A percentile compares a stretch with the other conserved stretches of the same genome.
phyloP scores from a whole-genome alignment of 2,329 filamentous ascomycete species.

The Fusarium veterinarium region DNA sequence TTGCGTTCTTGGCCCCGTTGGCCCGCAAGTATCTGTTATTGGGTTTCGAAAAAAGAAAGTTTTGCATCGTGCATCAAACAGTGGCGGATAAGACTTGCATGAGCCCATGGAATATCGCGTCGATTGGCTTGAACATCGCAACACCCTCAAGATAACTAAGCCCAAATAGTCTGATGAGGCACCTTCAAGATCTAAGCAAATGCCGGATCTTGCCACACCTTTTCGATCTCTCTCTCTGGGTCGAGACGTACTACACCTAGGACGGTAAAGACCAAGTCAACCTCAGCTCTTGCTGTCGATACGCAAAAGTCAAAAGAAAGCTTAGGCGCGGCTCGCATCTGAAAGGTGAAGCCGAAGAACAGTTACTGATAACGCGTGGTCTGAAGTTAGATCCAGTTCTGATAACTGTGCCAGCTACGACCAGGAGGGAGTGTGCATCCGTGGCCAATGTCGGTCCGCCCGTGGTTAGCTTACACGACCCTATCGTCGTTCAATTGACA shows the following conservation, averaged over 20 bases:
- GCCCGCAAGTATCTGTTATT: constrained; percentile 7
- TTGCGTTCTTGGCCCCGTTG: constrained; percentile 13
- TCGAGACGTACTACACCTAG: constrained; percentile 15
- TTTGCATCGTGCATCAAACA: background rate
- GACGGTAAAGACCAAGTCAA: constrained; percentile 19
- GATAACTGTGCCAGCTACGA: background rate
- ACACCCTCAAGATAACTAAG: constrained; percentile 14
- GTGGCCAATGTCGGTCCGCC: constrained; percentile 9
- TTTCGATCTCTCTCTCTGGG: constrained; percentile 11
- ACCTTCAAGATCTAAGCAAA: constrained; percentile 26
- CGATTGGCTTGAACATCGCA: constrained; percentile 17
- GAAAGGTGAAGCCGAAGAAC: background rate
- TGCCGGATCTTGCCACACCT: constrained; percentile 37
- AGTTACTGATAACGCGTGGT: constrained; percentile 8
- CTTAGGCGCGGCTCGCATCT: constrained; percentile 11
- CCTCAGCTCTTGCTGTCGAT: background rate
- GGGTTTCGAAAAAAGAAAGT: constrained; percentile 13
- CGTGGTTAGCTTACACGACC: constrained; percentile 1
- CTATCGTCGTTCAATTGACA: constrained; percentile 27
- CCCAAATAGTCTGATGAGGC: constrained; percentile 9
- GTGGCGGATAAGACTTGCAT: constrained; percentile 28
- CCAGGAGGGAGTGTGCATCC: constrained; percentile 42
- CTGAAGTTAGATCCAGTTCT: constrained; percentile 19
- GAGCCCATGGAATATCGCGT: background rate
- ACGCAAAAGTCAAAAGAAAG: constrained; percentile 9